These are phyloP conservation scores for Plantago ovata DNA, from an alignment of 257 asterid genomes.

Conservation along the genomic window DNA sequence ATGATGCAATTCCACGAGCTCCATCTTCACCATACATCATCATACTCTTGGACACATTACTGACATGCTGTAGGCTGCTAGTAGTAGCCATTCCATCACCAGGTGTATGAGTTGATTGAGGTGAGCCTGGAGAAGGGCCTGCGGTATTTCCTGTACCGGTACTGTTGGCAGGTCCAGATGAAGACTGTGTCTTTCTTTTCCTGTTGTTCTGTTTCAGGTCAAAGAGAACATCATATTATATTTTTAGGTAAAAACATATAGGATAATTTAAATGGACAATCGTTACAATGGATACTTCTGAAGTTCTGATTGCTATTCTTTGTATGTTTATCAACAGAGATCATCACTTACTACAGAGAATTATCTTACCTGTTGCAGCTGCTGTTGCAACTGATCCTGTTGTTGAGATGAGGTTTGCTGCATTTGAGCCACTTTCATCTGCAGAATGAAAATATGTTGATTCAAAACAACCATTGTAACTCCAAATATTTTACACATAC, in stretches of 20 bases:
- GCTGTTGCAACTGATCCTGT: constrained; percentile 59
- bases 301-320: too few relatives aligned
- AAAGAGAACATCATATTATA: constrained; percentile 20
- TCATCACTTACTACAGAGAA: constrained; percentile 15
- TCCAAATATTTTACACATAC: neutral
- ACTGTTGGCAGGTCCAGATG: constrained; percentile 89
- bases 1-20: constrained; percentile 84
- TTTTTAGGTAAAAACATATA: neutral
- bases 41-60: constrained; percentile 66
- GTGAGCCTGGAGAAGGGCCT: constrained; percentile 80
- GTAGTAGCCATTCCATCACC: constrained; percentile 44
- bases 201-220: constrained; percentile 57
- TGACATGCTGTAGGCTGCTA: constrained; percentile 73
- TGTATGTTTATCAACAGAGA: constrained; percentile 1
- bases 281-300: too few relatives aligned
- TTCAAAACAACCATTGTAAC: neutral
- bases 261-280: too few relatives aligned
- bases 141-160: constrained; percentile 76
- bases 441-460: constrained; percentile 20
- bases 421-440: constrained; percentile 56
- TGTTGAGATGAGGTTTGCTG: constrained; percentile 54
- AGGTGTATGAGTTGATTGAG: constrained; percentile 91
- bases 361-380: constrained; percentile 48
- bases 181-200: constrained; percentile 87
- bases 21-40: constrained; percentile 82